A percentile compares a stretch with the other conserved stretches of the same genome.
Evolutionary conservation across 352 stramenopile genomes (phyloP).

Genomic region (Paralagenidium karlingii): DNA sequence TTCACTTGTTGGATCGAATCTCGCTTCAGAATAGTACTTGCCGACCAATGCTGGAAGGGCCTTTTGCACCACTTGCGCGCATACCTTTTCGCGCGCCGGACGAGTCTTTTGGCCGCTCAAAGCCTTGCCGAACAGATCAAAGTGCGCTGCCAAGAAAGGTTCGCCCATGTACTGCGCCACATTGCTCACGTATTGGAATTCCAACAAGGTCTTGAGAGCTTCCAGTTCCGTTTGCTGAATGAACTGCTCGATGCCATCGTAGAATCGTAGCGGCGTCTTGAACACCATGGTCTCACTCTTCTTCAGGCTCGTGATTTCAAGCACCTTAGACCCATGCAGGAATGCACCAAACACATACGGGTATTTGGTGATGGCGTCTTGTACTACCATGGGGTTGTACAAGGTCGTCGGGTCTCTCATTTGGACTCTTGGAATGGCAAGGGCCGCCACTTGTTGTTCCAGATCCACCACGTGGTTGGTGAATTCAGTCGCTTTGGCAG

Average conservation of each 20-base stretch:
- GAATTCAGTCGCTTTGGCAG: constrained; percentile 10
- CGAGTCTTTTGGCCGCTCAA: constrained; percentile 76
- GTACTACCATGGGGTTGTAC: constrained; percentile 83
- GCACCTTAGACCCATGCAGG: constrained; percentile 28
- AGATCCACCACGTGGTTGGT: constrained; percentile 68
- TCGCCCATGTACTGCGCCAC: constrained; percentile 28
- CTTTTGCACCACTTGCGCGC: constrained; percentile 35
- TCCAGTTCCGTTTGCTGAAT: constrained; percentile 39
- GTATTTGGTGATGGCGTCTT: constrained; percentile 23
- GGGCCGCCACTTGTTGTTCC: constrained; percentile 68
- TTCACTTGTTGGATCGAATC: constrained; percentile 80
- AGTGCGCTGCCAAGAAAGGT: constrained; percentile 78
- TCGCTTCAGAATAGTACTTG: constrained; percentile 86
- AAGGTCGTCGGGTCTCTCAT: constrained; percentile 77
- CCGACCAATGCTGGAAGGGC: constrained; percentile 62
- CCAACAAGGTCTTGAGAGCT: constrained; percentile 33
- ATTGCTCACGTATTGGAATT: constrained; percentile 38
- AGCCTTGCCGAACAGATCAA: constrained; percentile 80
- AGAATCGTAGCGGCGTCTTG: too few relatives aligned
- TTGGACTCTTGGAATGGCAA: constrained; percentile 83
- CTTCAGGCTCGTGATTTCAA: too few relatives aligned
- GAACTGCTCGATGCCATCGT: too few relatives aligned
- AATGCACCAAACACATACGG: constrained; percentile 40
- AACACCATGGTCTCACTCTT: too few relatives aligned
- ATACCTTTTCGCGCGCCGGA: constrained; percentile 83